These are phyloP conservation scores for Dendrobium huoshanense DNA, from an alignment of 106 monocot genomes.

Conservation along the genomic window DNA sequence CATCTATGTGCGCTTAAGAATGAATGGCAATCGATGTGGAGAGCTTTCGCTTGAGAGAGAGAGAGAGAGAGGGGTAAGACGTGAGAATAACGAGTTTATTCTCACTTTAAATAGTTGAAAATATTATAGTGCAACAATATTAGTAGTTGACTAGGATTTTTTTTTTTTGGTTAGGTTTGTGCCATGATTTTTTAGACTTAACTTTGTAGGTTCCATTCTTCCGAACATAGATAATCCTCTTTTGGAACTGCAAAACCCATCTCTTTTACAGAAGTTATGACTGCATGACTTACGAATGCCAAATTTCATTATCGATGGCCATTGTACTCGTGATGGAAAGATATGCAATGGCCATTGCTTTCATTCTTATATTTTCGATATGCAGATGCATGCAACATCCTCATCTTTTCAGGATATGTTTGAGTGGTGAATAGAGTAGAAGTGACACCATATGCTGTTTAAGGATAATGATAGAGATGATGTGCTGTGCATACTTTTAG, in stretches of 20 bases:
- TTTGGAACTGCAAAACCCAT: not conserved
- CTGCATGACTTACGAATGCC: not conserved
- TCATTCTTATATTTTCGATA: not conserved
- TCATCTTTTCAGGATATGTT: not conserved
- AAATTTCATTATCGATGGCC: not conserved
- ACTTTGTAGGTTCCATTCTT: not conserved
- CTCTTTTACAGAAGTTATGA: not conserved
- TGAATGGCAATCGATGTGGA: no score
- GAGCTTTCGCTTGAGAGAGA: no score
- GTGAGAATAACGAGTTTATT: no score
- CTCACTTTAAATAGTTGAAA: no score
- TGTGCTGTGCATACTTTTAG: constrained; percentile 1
- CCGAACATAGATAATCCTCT: not conserved
- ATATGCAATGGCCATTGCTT: not conserved
- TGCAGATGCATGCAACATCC: not conserved
- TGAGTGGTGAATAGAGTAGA: not conserved
- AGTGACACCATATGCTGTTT: not conserved
- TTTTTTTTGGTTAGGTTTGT: not conserved
- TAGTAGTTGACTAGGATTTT: no score
- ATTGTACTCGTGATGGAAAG: not conserved
- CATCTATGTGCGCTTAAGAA: no score
- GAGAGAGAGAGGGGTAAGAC: no score
- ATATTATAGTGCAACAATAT: no score
- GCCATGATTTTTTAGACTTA: not conserved
- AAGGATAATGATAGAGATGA: not conserved